Evolutionary conservation across 148 eudicot species (phyloP).

Genomic region (Agrostemma githago): DNA sequence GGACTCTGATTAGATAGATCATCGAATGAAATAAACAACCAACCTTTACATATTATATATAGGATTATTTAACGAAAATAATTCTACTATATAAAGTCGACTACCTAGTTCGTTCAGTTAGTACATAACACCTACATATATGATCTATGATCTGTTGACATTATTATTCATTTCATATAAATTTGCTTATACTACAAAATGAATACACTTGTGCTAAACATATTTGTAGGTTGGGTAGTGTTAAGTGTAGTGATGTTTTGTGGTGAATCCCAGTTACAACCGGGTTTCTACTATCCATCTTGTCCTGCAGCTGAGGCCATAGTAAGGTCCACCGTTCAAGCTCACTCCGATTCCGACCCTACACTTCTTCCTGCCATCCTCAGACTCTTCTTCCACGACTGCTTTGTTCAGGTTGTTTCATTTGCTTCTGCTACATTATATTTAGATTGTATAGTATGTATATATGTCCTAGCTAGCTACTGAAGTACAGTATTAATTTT

Average conservation of each 20-base stretch:
- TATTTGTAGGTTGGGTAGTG: slow-evolving; percentile 9
- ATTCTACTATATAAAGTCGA: neutral
- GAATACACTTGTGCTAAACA: slow-evolving; percentile 2
- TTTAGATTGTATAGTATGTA: too few species aligned
- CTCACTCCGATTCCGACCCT: slow-evolving; percentile 45
- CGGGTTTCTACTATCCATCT: slow-evolving; percentile 40
- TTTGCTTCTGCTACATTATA: too few species aligned
- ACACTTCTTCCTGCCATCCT: slow-evolving; percentile 62
- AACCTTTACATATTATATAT: neutral
- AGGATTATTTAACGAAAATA: too few species aligned
- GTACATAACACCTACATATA: neutral
- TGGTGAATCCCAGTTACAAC: slow-evolving; percentile 38
- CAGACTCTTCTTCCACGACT: slow-evolving; percentile 69
- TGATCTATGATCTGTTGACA: too few species aligned
- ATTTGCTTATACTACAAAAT: neutral
- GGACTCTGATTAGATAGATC: neutral
- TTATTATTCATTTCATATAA: neutral
- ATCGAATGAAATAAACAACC: neutral
- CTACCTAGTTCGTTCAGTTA: neutral
- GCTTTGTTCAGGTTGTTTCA: slow-evolving; percentile 57
- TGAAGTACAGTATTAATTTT: too few species aligned
- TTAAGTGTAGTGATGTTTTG: neutral
- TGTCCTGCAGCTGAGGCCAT: slow-evolving; percentile 48
- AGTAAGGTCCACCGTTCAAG: slow-evolving; percentile 52
- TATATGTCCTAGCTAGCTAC: too few species aligned